Evolutionary conservation across 495 filamentous ascomycete genomes (phyloP).

Genomic region (Gamarada debralockiae): DNA sequence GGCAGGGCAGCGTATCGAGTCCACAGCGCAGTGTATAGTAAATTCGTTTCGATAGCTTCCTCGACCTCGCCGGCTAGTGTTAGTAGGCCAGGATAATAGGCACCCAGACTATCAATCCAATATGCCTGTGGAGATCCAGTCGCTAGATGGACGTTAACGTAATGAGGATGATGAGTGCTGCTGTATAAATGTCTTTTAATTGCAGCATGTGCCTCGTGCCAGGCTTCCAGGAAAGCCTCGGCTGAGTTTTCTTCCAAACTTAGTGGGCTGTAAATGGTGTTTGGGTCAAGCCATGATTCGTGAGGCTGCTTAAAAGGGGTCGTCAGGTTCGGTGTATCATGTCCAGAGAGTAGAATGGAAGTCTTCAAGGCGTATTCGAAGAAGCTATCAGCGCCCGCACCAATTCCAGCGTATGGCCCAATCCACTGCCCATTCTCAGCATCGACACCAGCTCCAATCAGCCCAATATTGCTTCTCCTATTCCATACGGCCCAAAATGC

Average conservation of each 20-base stretch:
- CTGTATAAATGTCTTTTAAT: slow-evolving; percentile 87
- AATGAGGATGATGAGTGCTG: slow-evolving; percentile 72
- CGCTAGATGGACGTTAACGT: slow-evolving; percentile 81
- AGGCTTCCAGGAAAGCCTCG: slow-evolving; percentile 74
- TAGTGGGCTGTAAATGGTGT: slow-evolving; percentile 53
- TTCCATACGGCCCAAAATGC: slow-evolving; percentile 96
- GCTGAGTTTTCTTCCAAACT: slow-evolving; percentile 64
- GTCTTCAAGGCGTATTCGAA: slow-evolving; percentile 97
- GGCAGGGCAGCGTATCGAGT: slow-evolving; percentile 88
- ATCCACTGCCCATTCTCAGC: slow-evolving; percentile 90
- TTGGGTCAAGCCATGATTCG: slow-evolving; percentile 46
- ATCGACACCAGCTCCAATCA: slow-evolving; percentile 92
- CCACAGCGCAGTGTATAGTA: slow-evolving; percentile 91
- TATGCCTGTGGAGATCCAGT: slow-evolving; percentile 76
- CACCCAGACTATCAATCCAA: slow-evolving; percentile 94
- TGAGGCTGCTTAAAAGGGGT: slow-evolving; percentile 20
- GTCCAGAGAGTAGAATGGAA: slow-evolving; percentile 79
- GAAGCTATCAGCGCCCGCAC: slow-evolving; percentile 94
- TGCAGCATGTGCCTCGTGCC: slow-evolving; percentile 79
- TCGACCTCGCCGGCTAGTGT: slow-evolving; percentile 82
- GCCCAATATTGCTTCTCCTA: slow-evolving; percentile 73
- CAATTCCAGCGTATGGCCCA: slow-evolving; percentile 81
- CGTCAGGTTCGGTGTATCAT: slow-evolving; percentile 45
- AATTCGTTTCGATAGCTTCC: slow-evolving; percentile 82
- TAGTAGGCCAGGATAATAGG: slow-evolving; percentile 92